Evolutionary conservation across 108 stramenopile genomes (phyloP).

Genomic region (Epipyxis sp.): DNA sequence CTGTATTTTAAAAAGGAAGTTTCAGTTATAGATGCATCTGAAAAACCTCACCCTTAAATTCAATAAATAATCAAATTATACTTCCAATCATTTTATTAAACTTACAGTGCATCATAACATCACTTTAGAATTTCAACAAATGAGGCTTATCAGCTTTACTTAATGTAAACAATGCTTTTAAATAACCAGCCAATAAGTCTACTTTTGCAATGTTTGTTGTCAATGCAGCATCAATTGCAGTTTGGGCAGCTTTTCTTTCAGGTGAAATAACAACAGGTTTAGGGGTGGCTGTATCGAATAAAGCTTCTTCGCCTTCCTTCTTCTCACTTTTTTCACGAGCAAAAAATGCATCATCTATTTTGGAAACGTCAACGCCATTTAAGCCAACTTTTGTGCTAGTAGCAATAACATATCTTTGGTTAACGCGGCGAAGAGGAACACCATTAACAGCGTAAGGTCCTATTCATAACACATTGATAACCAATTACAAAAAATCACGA

Average conservation of each 20-base stretch:
- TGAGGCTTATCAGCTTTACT: conserved; percentile 87
- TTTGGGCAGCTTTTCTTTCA: conserved; percentile 87
- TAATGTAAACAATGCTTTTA: conserved; percentile 85
- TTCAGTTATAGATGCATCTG: too few relatives aligned
- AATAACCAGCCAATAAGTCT: conserved; percentile 84
- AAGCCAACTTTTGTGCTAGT: conserved; percentile 94
- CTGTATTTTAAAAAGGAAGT: too few relatives aligned
- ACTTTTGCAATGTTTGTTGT: conserved; percentile 67
- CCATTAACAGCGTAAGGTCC: conserved; percentile 99
- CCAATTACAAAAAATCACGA: not conserved
- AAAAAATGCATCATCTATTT: conserved; percentile 86
- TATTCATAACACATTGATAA: conserved; percentile 17
- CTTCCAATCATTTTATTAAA: too few relatives aligned
- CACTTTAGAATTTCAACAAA: conserved; percentile 94
- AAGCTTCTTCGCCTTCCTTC: conserved; percentile 53
- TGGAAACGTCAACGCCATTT: conserved; percentile 71
- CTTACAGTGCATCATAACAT: too few relatives aligned
- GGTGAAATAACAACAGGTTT: conserved; percentile 47
- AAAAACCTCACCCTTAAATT: too few relatives aligned
- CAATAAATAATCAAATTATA: too few relatives aligned
- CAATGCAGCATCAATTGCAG: conserved; percentile 81
- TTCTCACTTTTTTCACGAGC: conserved; percentile 50
- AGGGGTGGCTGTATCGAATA: conserved; percentile 56
- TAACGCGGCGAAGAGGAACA: conserved; percentile 94
- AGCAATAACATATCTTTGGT: conserved; percentile 97